These are phyloP conservation scores for Mycotypha africana DNA, from an alignment of 371 early-diverging fungal species.

Conservation along the genomic window DNA sequence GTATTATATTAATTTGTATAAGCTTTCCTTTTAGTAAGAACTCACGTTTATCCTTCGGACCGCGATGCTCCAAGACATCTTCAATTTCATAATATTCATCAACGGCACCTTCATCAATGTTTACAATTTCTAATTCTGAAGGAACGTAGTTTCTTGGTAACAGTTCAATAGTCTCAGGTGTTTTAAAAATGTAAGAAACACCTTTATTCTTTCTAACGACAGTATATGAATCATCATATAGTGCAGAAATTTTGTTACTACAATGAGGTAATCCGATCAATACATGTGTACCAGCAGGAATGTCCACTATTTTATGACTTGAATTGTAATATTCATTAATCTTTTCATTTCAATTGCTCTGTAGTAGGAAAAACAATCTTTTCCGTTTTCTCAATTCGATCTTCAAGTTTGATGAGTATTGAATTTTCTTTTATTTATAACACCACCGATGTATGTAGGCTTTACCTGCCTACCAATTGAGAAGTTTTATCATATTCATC, in stretches of 20 bases:
- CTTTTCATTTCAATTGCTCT: not conserved
- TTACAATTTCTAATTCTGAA: constrained; percentile 7
- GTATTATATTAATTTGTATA: no score
- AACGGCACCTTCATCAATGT: no score
- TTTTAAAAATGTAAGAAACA: constrained; percentile 3
- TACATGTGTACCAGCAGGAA: constrained; percentile 1
- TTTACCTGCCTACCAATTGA: no score
- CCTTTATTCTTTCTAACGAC: constrained; percentile 3
- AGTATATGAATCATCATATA: constrained; percentile 5
- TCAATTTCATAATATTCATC: constrained; percentile 7
- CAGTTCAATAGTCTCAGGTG: constrained; percentile 4
- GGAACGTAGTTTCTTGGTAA: constrained; percentile 5
- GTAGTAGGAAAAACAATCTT: constrained; percentile 8
- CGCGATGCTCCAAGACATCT: constrained; percentile 2
- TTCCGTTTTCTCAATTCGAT: constrained; percentile 1
- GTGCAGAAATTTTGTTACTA: not conserved
- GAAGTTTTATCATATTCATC: no score
- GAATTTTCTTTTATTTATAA: no score
- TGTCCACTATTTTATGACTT: constrained; percentile 3
- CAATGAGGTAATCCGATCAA: constrained; percentile 1
- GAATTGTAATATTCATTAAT: constrained; percentile 1
- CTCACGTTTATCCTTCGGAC: not conserved
- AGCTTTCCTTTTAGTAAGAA: constrained; percentile 6
- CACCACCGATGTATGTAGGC: no score
- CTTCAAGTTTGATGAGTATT: constrained; percentile 3